Base-by-base conservation (phyloP, 2,329 filamentous ascomycete species). In the Paraconiothyrium sp. region DNA sequence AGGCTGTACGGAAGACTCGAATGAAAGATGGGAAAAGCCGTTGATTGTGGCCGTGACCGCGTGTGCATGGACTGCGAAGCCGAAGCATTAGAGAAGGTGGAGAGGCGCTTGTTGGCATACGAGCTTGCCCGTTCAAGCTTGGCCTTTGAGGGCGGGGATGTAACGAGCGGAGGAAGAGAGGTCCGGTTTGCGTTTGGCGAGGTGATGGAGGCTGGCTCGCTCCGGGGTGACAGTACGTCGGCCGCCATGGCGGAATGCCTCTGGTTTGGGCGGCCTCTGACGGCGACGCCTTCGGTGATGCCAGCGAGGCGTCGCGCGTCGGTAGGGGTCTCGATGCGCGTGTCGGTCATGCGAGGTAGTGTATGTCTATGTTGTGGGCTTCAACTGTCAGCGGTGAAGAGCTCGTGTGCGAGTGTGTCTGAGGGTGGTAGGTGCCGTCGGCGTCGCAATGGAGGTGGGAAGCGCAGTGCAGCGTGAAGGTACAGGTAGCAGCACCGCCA, bases 1-100 rank as follows among this genome's bases (percentile, higher is more conserved):
- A 92, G 84, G n/a, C 93, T 89, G 78, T 97, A 97, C 7, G 92
- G 80, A 20, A 97, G 86, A 75, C 89, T 97, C 61, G 93, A 95
- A 71, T 93, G 90, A 79, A 93, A 95, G 72, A 91, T 84, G 16
- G 93, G 91, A 74, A 95, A 94, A 65, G 92, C 85, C 73, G 91
- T 87, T n/a, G 93, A 97, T 59, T 86, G 85, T 22, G 93, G 92
- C 63, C 93, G 89, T 66, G 93, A 97, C 64, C 90, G 87, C 35
- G 50, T 24, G 22, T 54, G 50, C 32, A 70, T 63, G 52, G 80
- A 82, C 51, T 81, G 83, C 43, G 79, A 68, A 66, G 80, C 85
- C 16, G 92, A 94, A 61, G 88, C 82, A 71, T 85, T 89, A 65
- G 92, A 95, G 81, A 94, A 94, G 74, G 92, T 91, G 65, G 93